Evolutionary conservation across 345 rosid species (phyloP).

Genomic region (Corymbia maculata): DNA sequence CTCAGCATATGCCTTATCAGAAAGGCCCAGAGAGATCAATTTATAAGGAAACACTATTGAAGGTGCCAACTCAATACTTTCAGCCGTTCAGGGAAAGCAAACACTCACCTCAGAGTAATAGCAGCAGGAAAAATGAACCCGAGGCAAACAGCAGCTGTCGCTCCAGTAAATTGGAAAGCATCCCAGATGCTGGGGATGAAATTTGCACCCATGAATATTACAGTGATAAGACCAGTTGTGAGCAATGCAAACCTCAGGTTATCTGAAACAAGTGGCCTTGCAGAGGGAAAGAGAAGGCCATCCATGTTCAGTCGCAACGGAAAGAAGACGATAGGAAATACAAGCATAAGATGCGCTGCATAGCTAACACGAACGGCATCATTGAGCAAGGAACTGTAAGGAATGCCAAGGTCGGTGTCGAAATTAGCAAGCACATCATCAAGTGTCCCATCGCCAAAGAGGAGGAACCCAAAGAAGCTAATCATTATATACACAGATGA

Average conservation of each 20-base stretch:
- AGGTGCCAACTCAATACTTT: not conserved
- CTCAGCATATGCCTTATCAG: not conserved
- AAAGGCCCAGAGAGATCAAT: not conserved
- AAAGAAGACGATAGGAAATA: constrained; percentile 77
- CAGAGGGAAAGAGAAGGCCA: constrained; percentile 71
- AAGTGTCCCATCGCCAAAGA: constrained; percentile 68
- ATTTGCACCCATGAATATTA: constrained; percentile 75
- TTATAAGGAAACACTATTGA: not conserved
- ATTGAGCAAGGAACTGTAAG: constrained; percentile 51
- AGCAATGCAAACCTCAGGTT: constrained; percentile 59
- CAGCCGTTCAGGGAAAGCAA: not conserved
- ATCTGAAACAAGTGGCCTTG: constrained; percentile 42
- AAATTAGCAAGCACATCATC: constrained; percentile 95
- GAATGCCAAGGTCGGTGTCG: constrained; percentile 69
- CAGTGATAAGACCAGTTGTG: constrained; percentile 45
- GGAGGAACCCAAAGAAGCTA: constrained; percentile 84
- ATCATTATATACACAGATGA: constrained; percentile 64
- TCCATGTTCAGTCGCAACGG: constrained; percentile 80
- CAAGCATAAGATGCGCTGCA: constrained; percentile 85
- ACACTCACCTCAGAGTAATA: constrained; percentile 62
- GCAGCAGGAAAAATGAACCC: constrained; percentile 95
- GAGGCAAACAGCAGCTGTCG: constrained; percentile 85
- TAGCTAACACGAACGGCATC: constrained; percentile 89
- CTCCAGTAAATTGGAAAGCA: constrained; percentile 95
- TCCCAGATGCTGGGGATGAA: constrained; percentile 97